A percentile compares a stretch with the other conserved stretches of the same genome.
These are phyloP conservation scores for Plantago rigida DNA, from an alignment of 305 asterid species.

Conservation along the genomic window DNA sequence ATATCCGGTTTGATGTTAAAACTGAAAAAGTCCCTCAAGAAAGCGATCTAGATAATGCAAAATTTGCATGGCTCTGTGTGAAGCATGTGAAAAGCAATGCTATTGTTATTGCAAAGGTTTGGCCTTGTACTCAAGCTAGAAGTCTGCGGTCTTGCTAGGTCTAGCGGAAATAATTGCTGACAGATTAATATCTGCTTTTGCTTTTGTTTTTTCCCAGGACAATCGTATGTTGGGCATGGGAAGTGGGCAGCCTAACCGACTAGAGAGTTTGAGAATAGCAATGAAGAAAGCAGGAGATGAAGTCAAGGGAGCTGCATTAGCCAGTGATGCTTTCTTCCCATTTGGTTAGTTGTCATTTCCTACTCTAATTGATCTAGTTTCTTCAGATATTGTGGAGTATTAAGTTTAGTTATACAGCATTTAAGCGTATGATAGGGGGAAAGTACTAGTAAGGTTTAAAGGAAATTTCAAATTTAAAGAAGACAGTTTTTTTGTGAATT, in stretches of 20 bases:
- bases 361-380: not conserved
- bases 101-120: conserved; percentile 78
- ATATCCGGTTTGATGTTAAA: conserved; percentile 56
- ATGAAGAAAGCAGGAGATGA: conserved; percentile 81
- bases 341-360: conserved; percentile 47
- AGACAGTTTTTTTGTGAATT: too few species aligned
- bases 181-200: not conserved
- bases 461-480: not conserved
- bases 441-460: not conserved
- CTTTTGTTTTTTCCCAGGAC: conserved; percentile 39
- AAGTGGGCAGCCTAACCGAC: conserved; percentile 95
- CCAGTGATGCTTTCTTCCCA: conserved; percentile 96
- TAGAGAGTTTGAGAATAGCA: conserved; percentile 87
- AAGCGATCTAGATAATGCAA: conserved; percentile 67
- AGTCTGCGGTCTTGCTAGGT: not conserved
- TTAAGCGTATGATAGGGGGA: too few species aligned
- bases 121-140: not conserved
- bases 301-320: conserved; percentile 89
- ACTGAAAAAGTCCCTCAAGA: conserved; percentile 57
- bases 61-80: conserved; percentile 86
- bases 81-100: conserved; percentile 98
- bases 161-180: conserved; percentile 5
- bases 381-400: too few species aligned
- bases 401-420: too few species aligned
- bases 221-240: conserved; percentile 95